Percentiles rank a stretch among this genome's conserved stretches.
Evolutionary conservation across 1,284 basidiomycete genomes (phyloP).

Genomic region (Schizophyllum commune): DNA sequence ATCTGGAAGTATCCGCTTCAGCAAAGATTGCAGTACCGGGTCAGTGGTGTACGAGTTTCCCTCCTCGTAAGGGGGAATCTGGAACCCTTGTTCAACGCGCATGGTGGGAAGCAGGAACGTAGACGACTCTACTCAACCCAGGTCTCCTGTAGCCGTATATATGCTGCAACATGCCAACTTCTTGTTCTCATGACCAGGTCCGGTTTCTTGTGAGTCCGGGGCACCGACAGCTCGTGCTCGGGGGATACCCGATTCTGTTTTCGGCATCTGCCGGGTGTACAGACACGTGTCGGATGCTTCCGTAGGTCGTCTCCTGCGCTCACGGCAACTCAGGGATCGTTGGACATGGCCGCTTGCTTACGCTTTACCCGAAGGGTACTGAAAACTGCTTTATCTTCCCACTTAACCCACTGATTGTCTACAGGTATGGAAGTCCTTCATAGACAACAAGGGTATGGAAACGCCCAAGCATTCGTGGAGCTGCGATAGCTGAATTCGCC

Average conservation of each 20-base stretch:
- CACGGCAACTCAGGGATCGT: too few relatives aligned
- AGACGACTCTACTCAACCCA: background rate
- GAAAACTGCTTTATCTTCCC: too few relatives aligned
- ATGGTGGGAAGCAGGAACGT: conserved; percentile 23
- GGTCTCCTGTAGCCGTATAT: background rate
- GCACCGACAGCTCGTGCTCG: background rate
- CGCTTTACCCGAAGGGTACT: too few relatives aligned
- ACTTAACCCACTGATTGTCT: background rate
- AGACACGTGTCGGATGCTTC: too few relatives aligned
- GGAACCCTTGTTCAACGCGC: conserved; percentile 61
- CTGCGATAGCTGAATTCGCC: conserved; percentile 5
- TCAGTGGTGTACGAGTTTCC: conserved; percentile 56
- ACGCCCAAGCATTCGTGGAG: background rate
- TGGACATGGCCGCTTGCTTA: too few relatives aligned
- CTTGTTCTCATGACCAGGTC: background rate
- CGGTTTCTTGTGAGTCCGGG: background rate
- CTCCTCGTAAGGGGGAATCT: conserved; percentile 33
- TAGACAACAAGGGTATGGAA: conserved; percentile 58
- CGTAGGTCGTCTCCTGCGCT: too few relatives aligned
- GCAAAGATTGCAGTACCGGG: conserved; percentile 45
- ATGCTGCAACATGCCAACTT: background rate
- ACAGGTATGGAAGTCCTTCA: conserved; percentile 76
- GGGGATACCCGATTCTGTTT: too few relatives aligned
- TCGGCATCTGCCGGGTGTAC: too few relatives aligned
- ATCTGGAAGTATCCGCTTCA: conserved; percentile 47